Conservation (phyloP, 129 eudicot genomes). For the Flaveria sonorensis region DNA sequence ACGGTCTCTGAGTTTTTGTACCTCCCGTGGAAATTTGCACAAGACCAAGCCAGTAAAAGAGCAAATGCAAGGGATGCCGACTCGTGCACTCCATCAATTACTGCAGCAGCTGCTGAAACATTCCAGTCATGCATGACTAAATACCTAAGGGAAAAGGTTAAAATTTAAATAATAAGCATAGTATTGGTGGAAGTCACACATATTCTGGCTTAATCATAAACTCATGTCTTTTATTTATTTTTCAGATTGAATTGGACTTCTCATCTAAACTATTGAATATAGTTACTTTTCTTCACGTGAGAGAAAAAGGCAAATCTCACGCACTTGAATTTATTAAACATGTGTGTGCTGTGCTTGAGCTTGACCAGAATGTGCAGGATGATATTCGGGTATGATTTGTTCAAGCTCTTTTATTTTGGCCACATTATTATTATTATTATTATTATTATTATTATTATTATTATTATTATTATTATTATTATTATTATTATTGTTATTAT, state of each 20-base stretch:
- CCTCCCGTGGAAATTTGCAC: conserved; percentile 87
- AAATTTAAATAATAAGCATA: neutral
- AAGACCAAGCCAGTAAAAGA: conserved; percentile 53
- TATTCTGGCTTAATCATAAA: conserved; percentile 12
- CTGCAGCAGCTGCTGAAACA: conserved; percentile 80
- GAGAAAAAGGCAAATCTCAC: conserved; percentile 51
- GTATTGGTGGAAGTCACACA: neutral
- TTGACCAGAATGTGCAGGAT: conserved; percentile 87
- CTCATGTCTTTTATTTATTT: conserved; percentile 20
- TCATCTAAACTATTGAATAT: conserved; percentile 64
- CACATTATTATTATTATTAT: neutral
- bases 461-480: neutral
- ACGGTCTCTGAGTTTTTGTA: conserved; percentile 78
- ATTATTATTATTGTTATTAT: neutral
- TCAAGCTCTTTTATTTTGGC: neutral
- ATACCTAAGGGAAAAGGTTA: conserved; percentile 76
- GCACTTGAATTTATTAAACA: conserved; percentile 86
- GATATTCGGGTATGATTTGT: conserved; percentile 69
- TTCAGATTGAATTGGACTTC: conserved; percentile 80
- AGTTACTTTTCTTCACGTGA: conserved; percentile 58
- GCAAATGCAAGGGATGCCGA: conserved; percentile 53
- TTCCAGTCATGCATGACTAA: conserved; percentile 58
- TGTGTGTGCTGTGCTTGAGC: conserved; percentile 80
- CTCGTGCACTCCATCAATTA: conserved; percentile 89
- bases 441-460: neutral